These are phyloP conservation scores for Russula brevipes DNA, from an alignment of 768 basidiomycete species.

Conservation along the genomic window DNA sequence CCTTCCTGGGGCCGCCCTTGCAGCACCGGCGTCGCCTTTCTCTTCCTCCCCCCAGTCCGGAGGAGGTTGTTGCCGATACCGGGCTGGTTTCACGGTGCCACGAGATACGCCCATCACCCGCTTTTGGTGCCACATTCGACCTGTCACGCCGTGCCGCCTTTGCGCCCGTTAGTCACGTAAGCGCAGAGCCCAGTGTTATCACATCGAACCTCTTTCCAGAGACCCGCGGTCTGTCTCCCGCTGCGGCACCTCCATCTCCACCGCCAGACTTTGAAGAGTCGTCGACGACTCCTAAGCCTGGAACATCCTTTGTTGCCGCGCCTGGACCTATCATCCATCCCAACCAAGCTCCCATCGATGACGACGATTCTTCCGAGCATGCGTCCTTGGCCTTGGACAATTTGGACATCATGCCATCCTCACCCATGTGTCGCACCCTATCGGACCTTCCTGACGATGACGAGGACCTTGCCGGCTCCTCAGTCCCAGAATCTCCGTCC, in stretches of 20 bases:
- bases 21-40: background rate
- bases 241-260: background rate
- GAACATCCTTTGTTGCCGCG: background rate
- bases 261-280: background rate
- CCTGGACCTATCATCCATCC: background rate
- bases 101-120: background rate
- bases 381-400: background rate
- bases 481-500: slow-evolving; percentile 20
- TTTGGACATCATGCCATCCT: background rate
- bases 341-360: background rate
- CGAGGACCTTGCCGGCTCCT: slow-evolving; percentile 1
- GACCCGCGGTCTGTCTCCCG: no score
- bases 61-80: background rate
- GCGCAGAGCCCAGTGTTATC: background rate
- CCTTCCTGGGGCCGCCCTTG: background rate
- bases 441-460: background rate
- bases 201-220: background rate
- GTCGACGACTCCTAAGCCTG: background rate
- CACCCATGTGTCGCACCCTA: background rate
- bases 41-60: background rate
- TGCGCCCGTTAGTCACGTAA: background rate
- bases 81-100: background rate
- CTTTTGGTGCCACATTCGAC: background rate
- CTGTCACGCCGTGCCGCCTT: background rate
- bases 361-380: background rate